Base-by-base conservation (phyloP, 2,329 filamentous ascomycete species). In the Microcyclospora pomicola region DNA sequence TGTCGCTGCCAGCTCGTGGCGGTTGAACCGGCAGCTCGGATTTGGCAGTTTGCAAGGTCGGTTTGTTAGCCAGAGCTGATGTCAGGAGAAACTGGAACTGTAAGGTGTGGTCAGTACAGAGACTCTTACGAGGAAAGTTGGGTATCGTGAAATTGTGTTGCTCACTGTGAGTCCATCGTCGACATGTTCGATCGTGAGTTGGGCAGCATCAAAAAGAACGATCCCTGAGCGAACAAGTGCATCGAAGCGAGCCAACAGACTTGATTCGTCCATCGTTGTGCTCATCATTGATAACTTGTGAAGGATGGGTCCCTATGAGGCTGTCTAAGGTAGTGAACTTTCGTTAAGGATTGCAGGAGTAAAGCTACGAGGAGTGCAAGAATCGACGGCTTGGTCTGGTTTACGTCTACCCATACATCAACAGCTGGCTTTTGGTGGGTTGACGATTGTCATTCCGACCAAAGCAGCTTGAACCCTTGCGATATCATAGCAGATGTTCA, bases 61-160 rank as follows among this genome's bases (percentile, higher is more conserved):
- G 36, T 34, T 38, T 34, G 24, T n/a, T 6, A 30, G 10, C 19
- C 11, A 38, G 31, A 15, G 36, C 36, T 16, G 36, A 27, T 9
- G 36, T 33, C 10, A 34, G 27, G 36, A 38, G 31, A 15, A 38
- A 38, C 12, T 38, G 36, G 16, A 34, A 33, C 30, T 38, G 30
- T 7, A 15, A 24, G 19, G 19, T 4, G 19, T 7, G 19, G 19
- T 24, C 19, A 24, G 19, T 24, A 24, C 19, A 24, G 5, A 7
- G 19, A 7, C 19, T 24, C 7, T 24, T 24, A 7, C 19, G 4
- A 7, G 6, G 28, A 24, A 1, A n/a, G 3, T 31, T 31, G 13
- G 15, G 12, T 2, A 24, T 3, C 11, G 16, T n/a, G 33, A 11
- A 19, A 10, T 9, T 12, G 35, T 31, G 31, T 24, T 16, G 19